Percentiles rank a stretch among this genome's conserved stretches.
These are phyloP conservation scores for Prunus mongolica DNA, from an alignment of 306 rosid genomes.

Conservation along the genomic window DNA sequence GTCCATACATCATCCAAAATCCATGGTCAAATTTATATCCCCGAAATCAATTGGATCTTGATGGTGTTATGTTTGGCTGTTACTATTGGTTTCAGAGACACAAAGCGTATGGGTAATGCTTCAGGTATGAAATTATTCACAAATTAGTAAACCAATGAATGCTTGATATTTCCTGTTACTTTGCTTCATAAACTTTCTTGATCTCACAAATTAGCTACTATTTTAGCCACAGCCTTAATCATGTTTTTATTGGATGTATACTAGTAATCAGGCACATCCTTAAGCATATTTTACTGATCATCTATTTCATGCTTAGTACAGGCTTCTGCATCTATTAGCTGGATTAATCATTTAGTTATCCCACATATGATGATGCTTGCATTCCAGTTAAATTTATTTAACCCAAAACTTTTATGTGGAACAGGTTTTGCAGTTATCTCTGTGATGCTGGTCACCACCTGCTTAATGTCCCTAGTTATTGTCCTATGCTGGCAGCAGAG, in stretches of 20 bases:
- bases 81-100: slow-evolving; percentile 85
- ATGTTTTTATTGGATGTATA: no score
- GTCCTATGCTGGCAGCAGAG: slow-evolving; percentile 81
- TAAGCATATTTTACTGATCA: not conserved
- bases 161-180: not conserved
- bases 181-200: not conserved
- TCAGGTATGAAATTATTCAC: slow-evolving; percentile 57
- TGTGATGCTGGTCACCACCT: slow-evolving; percentile 94
- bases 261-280: not conserved
- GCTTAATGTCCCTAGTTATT: slow-evolving; percentile 90
- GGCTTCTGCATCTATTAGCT: not conserved
- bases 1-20: slow-evolving; percentile 89
- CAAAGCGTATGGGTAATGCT: slow-evolving; percentile 79
- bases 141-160: not conserved
- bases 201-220: not conserved
- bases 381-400: not conserved
- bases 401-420: slow-evolving; percentile 9
- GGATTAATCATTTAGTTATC: not conserved
- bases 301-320: not conserved
- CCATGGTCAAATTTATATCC: slow-evolving; percentile 95
- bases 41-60: slow-evolving; percentile 91
- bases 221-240: no score
- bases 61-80: slow-evolving; percentile 83
- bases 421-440: slow-evolving; percentile 97
- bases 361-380: not conserved